Evolutionary conservation across 768 basidiomycete species (phyloP).

Genomic region (Glaciozyma martinii): DNA sequence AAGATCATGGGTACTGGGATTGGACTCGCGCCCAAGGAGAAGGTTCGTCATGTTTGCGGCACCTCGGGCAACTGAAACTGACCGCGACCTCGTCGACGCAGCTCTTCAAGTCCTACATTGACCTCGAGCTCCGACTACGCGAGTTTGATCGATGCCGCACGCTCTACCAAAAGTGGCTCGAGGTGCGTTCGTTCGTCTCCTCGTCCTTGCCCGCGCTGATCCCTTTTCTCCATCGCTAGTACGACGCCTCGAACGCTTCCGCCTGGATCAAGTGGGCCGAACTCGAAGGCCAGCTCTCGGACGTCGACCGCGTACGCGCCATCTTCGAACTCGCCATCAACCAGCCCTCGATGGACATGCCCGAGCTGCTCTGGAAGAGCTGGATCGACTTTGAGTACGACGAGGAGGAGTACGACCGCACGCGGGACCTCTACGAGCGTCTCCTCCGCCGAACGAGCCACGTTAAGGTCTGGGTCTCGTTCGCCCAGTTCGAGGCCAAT

Average conservation of each 20-base stretch:
- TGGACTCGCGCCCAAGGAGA: conserved; percentile 93
- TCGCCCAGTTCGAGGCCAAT: conserved; percentile 75
- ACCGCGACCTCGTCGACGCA: neutral
- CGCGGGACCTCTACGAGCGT: conserved; percentile 79
- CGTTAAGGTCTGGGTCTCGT: conserved; percentile 95
- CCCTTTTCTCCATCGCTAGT: conserved; percentile 45
- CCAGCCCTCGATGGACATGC: conserved; percentile 82
- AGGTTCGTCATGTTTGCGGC: conserved; percentile 33
- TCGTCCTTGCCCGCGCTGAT: neutral
- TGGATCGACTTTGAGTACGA: conserved; percentile 95
- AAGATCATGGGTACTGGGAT: conserved; percentile 83
- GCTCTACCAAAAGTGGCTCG: conserved; percentile 88
- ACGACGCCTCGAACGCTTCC: conserved; percentile 77
- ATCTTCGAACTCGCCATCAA: conserved; percentile 87
- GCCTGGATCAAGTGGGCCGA: conserved; percentile 97
- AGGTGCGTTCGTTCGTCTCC: conserved; percentile 48
- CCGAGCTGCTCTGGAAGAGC: conserved; percentile 85
- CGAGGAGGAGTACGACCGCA: conserved; percentile 79
- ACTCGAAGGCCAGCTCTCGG: conserved; percentile 76
- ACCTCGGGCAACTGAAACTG: too few relatives aligned
- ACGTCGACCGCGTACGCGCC: conserved; percentile 77
- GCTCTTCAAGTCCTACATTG: conserved; percentile 91
- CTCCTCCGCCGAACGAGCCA: conserved; percentile 77
- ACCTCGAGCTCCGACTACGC: conserved; percentile 84
- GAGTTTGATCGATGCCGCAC: conserved; percentile 91